Percentiles rank a stretch among this genome's conserved stretches.
phyloP scores from a whole-genome alignment of 2,329 filamentous ascomycete genomes.

The Penicillium palitans region DNA sequence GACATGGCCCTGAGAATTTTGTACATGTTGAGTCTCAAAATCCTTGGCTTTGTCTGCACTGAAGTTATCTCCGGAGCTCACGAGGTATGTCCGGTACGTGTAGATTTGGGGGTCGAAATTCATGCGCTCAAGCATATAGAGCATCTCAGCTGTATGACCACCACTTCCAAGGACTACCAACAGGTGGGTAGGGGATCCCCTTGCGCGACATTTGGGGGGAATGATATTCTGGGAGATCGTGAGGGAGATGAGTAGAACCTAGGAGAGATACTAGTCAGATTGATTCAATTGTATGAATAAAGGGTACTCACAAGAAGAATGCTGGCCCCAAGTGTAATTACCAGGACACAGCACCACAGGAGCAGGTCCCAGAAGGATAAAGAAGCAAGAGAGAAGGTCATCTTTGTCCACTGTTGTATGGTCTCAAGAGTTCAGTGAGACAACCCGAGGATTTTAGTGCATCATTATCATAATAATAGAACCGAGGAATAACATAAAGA shows the following conservation, averaged over 20 bases:
- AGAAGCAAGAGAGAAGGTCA: neutral
- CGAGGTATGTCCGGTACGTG: slow-evolving; percentile 74
- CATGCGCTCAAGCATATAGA: slow-evolving; percentile 72
- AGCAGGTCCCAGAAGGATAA: neutral
- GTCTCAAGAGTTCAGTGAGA: neutral
- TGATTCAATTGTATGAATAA: neutral
- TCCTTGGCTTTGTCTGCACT: slow-evolving; percentile 64
- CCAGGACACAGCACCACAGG: neutral
- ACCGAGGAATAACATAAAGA: neutral
- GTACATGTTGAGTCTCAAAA: slow-evolving; percentile 56
- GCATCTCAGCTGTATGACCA: slow-evolving; percentile 93
- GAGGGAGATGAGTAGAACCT: slow-evolving; percentile 31
- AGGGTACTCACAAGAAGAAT: slow-evolving; percentile 1
- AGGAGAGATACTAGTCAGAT: slow-evolving; percentile 14
- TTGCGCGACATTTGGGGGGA: slow-evolving; percentile 33
- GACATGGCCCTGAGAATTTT: slow-evolving; percentile 10
- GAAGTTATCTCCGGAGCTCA: slow-evolving; percentile 73
- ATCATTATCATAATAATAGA: neutral
- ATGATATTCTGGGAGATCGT: slow-evolving; percentile 32
- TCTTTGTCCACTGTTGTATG: neutral
- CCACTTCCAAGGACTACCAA: slow-evolving; percentile 87
- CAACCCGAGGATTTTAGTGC: neutral
- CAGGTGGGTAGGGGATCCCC: slow-evolving; percentile 55
- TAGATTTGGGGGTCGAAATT: slow-evolving; percentile 49
- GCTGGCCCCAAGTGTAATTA: neutral